Conservation (phyloP, 1,284 basidiomycete species). For the Neonothopanus nambi region DNA sequence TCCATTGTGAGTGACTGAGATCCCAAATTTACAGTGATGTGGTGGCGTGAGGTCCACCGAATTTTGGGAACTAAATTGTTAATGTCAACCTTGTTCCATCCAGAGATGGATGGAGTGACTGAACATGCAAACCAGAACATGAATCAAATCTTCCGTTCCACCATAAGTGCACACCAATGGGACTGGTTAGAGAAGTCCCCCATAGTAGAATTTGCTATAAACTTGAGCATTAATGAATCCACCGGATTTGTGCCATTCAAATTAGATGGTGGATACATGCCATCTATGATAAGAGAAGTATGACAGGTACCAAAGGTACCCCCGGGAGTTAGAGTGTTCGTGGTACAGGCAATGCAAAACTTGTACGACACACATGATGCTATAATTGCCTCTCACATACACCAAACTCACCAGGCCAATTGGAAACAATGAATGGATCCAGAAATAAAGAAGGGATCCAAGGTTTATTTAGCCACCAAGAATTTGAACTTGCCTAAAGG, state of each 20-base stretch:
- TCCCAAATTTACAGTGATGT: slow-evolving; percentile 26
- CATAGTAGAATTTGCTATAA: slow-evolving; percentile 23
- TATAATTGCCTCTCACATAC: slow-evolving; percentile 26
- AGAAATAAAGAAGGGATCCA: slow-evolving; percentile 13
- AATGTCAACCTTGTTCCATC: slow-evolving; percentile 14
- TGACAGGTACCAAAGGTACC: background rate
- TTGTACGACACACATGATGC: slow-evolving; percentile 29
- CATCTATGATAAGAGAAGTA: background rate
- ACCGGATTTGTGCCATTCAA: slow-evolving; percentile 39
- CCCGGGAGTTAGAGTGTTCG: slow-evolving; percentile 27
- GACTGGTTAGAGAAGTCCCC: slow-evolving; percentile 35
- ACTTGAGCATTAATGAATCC: slow-evolving; percentile 23
- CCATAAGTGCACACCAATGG: slow-evolving; percentile 30
- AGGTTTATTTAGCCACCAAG: slow-evolving; percentile 25
- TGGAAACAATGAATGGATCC: slow-evolving; percentile 9
- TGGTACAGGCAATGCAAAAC: slow-evolving; percentile 21
- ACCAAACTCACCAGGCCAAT: slow-evolving; percentile 30
- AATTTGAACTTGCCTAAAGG: slow-evolving; percentile 23
- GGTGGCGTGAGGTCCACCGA: slow-evolving; percentile 28
- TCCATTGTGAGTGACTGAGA: slow-evolving; percentile 28
- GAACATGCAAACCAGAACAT: slow-evolving; percentile 28
- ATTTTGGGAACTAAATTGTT: slow-evolving; percentile 24
- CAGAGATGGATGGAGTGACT: slow-evolving; percentile 15
- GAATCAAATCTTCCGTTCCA: slow-evolving; percentile 25
- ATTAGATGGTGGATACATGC: slow-evolving; percentile 26